phyloP scores from a whole-genome alignment of 768 basidiomycete species.

The Galerina sulciceps region DNA sequence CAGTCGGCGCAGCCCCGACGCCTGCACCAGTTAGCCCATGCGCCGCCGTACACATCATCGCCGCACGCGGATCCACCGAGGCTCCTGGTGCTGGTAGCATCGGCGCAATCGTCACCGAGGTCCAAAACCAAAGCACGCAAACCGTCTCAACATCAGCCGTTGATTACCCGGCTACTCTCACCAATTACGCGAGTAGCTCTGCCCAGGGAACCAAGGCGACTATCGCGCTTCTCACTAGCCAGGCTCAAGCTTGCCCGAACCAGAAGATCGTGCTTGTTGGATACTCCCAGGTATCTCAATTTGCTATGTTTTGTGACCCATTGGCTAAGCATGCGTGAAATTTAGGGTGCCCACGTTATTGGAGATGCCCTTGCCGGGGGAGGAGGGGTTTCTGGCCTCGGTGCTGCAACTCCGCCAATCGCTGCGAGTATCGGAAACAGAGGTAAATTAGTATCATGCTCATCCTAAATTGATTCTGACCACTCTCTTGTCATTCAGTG shows the following conservation, averaged over 20 bases:
- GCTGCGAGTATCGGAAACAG: slow-evolving; percentile 18
- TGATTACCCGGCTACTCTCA: slow-evolving; percentile 32
- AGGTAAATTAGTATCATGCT: background rate
- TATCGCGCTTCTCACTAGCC: slow-evolving; percentile 27
- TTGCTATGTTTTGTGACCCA: too few species aligned
- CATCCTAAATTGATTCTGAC: background rate
- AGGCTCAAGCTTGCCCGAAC: slow-evolving; percentile 27
- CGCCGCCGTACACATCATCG: slow-evolving; percentile 32
- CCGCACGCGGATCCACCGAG: slow-evolving; percentile 30
- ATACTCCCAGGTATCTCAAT: slow-evolving; percentile 26
- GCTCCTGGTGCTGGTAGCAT: slow-evolving; percentile 29
- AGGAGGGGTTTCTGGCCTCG: slow-evolving; percentile 24
- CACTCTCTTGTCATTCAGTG: slow-evolving; percentile 15
- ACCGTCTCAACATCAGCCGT: slow-evolving; percentile 30
- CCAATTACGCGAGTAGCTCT: slow-evolving; percentile 29
- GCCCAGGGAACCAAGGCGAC: slow-evolving; percentile 30
- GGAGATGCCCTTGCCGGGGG: slow-evolving; percentile 32
- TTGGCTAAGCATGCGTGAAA: too few species aligned
- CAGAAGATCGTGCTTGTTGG: slow-evolving; percentile 35
- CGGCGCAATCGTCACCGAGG: slow-evolving; percentile 27
- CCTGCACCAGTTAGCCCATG: slow-evolving; percentile 27
- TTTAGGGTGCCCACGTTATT: slow-evolving; percentile 31
- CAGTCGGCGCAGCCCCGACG: slow-evolving; percentile 17
- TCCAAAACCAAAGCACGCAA: slow-evolving; percentile 28
- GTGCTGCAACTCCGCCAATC: slow-evolving; percentile 24